phyloP scores from a whole-genome alignment of 140 eudicot species.

The Oenanthe javanica region DNA sequence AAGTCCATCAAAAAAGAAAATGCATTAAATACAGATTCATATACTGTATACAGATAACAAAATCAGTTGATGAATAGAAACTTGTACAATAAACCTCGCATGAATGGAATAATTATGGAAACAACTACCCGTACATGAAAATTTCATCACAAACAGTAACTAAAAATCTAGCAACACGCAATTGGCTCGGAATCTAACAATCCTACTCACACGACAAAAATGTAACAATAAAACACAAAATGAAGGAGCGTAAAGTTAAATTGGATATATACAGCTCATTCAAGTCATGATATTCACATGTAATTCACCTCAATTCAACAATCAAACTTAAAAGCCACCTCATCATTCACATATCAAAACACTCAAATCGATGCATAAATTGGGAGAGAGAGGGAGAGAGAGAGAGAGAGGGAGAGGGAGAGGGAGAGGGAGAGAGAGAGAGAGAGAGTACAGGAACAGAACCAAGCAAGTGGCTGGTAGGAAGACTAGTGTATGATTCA shows the following conservation, averaged over 20 bases:
- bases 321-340: neutral
- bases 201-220: neutral
- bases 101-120: neutral
- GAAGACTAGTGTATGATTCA: slow-evolving; percentile 54
- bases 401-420: too few relatives aligned
- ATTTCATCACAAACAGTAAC: neutral
- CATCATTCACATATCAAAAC: neutral
- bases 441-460: slow-evolving; percentile 72
- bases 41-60: neutral
- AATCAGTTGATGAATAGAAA: neutral
- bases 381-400: neutral
- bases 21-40: neutral
- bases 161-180: neutral
- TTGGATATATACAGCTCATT: neutral
- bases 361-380: neutral
- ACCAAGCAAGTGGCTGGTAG: slow-evolving; percentile 80
- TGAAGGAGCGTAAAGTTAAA: neutral
- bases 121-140: neutral
- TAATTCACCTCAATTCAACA: neutral
- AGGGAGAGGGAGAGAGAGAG: neutral
- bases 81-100: neutral
- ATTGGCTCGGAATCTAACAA: neutral
- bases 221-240: neutral
- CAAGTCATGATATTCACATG: neutral
- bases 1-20: neutral